Evolutionary conservation across 2,329 filamentous ascomycete genomes (phyloP).

Genomic region (Diaporthe aspalathi): DNA sequence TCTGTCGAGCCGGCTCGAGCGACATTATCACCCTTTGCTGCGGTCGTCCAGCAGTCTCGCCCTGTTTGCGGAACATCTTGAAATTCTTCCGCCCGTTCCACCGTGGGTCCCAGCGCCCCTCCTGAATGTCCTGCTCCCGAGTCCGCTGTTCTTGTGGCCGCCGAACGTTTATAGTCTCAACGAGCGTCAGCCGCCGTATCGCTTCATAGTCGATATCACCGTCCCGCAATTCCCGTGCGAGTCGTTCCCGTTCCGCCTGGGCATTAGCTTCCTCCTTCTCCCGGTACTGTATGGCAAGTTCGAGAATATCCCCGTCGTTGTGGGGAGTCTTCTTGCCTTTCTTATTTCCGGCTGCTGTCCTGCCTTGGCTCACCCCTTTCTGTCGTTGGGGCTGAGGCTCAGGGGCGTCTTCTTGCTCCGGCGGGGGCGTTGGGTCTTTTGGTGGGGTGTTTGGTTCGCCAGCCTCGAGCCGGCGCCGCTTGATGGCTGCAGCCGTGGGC

Average conservation of each 20-base stretch:
- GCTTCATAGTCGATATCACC: constrained; percentile 77
- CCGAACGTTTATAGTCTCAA: constrained; percentile 80
- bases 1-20: constrained; percentile 77
- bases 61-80: constrained; percentile 81
- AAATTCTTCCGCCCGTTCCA: constrained; percentile 98
- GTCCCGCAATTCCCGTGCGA: constrained; percentile 61
- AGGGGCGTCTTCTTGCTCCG: constrained; percentile 39
- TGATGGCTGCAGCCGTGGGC: constrained; percentile 81
- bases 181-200: constrained; percentile 78
- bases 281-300: constrained; percentile 69
- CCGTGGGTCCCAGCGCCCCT: constrained; percentile 80
- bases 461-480: constrained; percentile 77
- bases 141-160: constrained; percentile 47
- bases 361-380: constrained; percentile 43
- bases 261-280: constrained; percentile 75
- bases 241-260: constrained; percentile 64
- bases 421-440: constrained; percentile 44
- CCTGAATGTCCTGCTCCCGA: constrained; percentile 63
- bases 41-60: constrained; percentile 50
- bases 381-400: constrained; percentile 40
- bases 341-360: constrained; percentile 61
- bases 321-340: constrained; percentile 32
- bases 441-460: constrained; percentile 59
- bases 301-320: constrained; percentile 67
- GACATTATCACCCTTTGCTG: constrained; percentile 70